Evolutionary conservation across 139 green algal species (phyloP).

Genomic region (Monoraphidium neglectum): DNA sequence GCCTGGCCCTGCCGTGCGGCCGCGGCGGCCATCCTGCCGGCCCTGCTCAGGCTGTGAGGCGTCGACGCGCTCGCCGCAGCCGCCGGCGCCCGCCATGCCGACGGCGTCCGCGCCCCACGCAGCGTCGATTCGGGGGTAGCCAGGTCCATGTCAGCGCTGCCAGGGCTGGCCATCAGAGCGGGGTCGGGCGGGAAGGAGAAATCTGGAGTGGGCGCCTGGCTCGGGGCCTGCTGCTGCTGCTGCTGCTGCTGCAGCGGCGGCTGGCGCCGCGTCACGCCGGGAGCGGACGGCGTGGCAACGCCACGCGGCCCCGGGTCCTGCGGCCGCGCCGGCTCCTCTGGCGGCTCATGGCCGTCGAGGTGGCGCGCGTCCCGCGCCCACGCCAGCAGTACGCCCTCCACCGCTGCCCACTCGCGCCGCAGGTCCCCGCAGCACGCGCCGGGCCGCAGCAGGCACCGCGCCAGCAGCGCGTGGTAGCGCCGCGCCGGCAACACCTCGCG

Average conservation of each 20-base stretch:
- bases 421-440: conserved; percentile 20
- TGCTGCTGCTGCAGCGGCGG: conserved; percentile 2
- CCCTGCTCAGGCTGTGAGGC: not conserved
- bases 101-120: not conserved
- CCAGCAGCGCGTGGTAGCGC: conserved; percentile 3
- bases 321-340: not conserved
- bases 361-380: conserved; percentile 38
- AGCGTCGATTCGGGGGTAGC: conserved; percentile 6
- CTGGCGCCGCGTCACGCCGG: not conserved
- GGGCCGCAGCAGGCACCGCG: conserved; percentile 1
- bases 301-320: not conserved
- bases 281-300: not conserved
- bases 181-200: too few relatives aligned
- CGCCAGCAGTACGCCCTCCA: conserved; percentile 33
- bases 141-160: conserved; percentile 27
- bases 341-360: not conserved
- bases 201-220: too few relatives aligned
- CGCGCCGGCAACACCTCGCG: conserved; percentile 31
- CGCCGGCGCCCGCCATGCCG: conserved; percentile 11
- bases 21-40: too few relatives aligned
- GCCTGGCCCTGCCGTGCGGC: conserved; percentile 8
- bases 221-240: conserved; percentile 3
- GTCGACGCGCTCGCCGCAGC: not conserved
- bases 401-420: conserved; percentile 31
- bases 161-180: too few relatives aligned